Percentiles rank a stretch among this genome's conserved stretches.
phyloP scores from a whole-genome alignment of 441 rosid species.

The Kokia cookei region DNA sequence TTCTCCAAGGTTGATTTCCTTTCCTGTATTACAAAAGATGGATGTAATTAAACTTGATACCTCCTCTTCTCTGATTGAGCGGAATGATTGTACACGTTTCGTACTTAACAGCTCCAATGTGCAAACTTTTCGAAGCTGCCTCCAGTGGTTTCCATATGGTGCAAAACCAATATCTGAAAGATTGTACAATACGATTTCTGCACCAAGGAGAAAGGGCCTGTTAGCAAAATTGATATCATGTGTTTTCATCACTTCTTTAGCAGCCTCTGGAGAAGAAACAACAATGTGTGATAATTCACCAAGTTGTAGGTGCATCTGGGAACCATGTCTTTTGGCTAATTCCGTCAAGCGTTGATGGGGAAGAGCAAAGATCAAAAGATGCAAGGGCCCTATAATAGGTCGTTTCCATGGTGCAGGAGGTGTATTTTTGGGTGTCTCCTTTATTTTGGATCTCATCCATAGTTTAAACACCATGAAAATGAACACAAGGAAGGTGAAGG shows the following conservation, averaged over 20 bases:
- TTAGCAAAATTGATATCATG: conserved; percentile 26
- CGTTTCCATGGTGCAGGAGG: background rate
- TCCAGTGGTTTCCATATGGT: conserved; percentile 26
- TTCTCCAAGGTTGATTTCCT: conserved; percentile 15
- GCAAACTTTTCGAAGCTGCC: conserved; percentile 20
- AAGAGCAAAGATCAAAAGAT: background rate
- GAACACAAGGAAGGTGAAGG: background rate
- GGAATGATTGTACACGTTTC: too few species aligned
- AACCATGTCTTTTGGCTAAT: conserved; percentile 29
- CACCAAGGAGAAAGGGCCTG: background rate
- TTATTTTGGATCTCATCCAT: background rate
- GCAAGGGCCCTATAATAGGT: background rate
- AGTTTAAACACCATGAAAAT: background rate
- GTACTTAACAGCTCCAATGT: too few species aligned
- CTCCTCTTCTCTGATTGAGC: too few species aligned
- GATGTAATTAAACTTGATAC: conserved; percentile 4
- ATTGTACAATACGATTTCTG: background rate
- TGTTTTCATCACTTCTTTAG: conserved; percentile 29
- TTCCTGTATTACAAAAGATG: background rate
- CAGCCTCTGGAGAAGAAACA: conserved; percentile 32
- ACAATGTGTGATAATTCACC: conserved; percentile 23
- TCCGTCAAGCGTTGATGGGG: conserved; percentile 15
- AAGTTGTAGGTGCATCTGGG: conserved; percentile 34
- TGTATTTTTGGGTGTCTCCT: background rate
- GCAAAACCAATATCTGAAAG: conserved; percentile 8